Evolutionary conservation across 352 stramenopile genomes (phyloP).

Genomic region (Thalassiosira exigua): DNA sequence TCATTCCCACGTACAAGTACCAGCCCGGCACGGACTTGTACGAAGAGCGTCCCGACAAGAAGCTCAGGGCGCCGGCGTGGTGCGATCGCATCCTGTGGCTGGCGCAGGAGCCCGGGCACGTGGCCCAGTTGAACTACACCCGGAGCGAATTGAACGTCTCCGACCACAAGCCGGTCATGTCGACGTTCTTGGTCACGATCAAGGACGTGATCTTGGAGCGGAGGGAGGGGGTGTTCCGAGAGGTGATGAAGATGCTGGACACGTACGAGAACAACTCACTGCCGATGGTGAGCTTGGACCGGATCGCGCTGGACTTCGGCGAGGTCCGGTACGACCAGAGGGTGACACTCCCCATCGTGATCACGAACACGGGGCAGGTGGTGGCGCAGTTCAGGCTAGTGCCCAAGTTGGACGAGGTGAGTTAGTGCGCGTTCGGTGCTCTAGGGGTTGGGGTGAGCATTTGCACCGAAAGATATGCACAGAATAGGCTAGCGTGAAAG

Average conservation of each 20-base stretch:
- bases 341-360: conserved; percentile 70
- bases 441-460: too few relatives aligned
- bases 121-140: conserved; percentile 88
- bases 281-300: conserved; percentile 90
- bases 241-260: conserved; percentile 94
- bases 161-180: conserved; percentile 98
- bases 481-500: too few relatives aligned
- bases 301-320: conserved; percentile 84
- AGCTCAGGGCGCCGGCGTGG: conserved; percentile 97
- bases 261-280: conserved; percentile 96
- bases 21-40: conserved; percentile 94
- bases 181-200: conserved; percentile 90
- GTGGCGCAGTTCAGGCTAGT: conserved; percentile 94
- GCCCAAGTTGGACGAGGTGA: conserved; percentile 82
- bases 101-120: conserved; percentile 77
- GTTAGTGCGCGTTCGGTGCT: too few relatives aligned
- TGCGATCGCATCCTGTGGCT: conserved; percentile 90
- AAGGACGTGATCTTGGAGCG: conserved; percentile 92
- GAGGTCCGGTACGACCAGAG: conserved; percentile 81
- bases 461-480: too few relatives aligned
- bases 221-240: conserved; percentile 90
- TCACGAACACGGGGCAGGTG: conserved; percentile 92
- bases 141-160: conserved; percentile 92
- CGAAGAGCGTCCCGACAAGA: conserved; percentile 98
- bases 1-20: conserved; percentile 98